Base-by-base conservation (phyloP, 2,329 filamentous ascomycete genomes). In the Metarhizium sp. region DNA sequence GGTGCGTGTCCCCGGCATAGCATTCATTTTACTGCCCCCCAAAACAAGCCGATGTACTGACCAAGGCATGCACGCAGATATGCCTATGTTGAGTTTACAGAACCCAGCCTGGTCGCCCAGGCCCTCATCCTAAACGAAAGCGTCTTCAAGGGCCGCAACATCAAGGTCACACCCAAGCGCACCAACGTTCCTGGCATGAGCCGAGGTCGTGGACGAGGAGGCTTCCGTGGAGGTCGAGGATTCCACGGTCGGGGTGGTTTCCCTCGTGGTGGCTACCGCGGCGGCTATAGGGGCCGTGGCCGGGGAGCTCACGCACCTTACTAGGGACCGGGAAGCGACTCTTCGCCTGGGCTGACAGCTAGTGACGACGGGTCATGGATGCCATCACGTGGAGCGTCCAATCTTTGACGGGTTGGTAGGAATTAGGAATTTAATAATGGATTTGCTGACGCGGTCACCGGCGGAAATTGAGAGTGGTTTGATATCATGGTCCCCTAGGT, bases 51-150 rank as follows among this genome's bases (percentile, higher is more conserved):
- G 20, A 14, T 29, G 7, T 43, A 38, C 30, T 50, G 49, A 54
- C 63, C 25, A 25, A 40, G 29, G n/a, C 14, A 50, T 18, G 16
- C 40, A 50, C 62, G 55, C 73, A 96, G 92, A 61, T 99, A 99
- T 75, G 94, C 94, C 67, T 99, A 99, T 74, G 94, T 99, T 66
- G 94, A 99, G 74, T 99, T 99, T 69, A 87, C 90, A 58, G 94
- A 97, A 75, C 91, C 94, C 51, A 92, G 84, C 72, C 79, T 96
- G 59, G 92, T 99, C 60, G 90, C 90, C 50, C 90, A 95, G 71
- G 94, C 94, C 30, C 81, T 99, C 58, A 91, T 97, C 45, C 78
- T 99, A 56, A 97, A 99, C 71, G 94, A 99, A 75, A 96, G 91
- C 71, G 80, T 95, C 56, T 96, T 99, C 75, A 91, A 94, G 66